Evolutionary conservation across 1,139 yeast genomes (phyloP).

Genomic region (Pneumocystis sp.): DNA sequence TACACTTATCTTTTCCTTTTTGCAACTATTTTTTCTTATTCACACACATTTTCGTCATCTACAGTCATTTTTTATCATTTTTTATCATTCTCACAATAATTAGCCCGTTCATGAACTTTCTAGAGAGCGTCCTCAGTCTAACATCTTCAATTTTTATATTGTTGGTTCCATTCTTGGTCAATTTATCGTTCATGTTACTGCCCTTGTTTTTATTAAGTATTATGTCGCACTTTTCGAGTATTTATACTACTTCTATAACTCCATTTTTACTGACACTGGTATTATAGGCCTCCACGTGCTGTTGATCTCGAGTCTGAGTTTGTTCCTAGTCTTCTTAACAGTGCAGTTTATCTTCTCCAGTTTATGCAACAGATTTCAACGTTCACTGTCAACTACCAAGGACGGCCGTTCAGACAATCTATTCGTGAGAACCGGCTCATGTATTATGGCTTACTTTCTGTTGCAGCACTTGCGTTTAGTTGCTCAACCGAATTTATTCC

Average conservation of each 20-base stretch:
- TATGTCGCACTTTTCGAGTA: constrained; percentile 46
- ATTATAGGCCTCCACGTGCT: constrained; percentile 4
- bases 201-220: constrained; percentile 66
- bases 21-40: too few species aligned
- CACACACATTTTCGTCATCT: too few species aligned
- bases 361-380: constrained; percentile 95
- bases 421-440: constrained; percentile 84
- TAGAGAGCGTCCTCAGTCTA: constrained; percentile 93
- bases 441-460: constrained; percentile 91
- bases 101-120: constrained; percentile 74
- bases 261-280: background rate
- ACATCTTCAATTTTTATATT: constrained; percentile 83
- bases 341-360: constrained; percentile 89
- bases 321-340: constrained; percentile 76
- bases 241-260: constrained; percentile 37
- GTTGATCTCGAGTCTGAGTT: constrained; percentile 81
- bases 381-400: constrained; percentile 94
- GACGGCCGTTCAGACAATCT: constrained; percentile 89
- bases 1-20: too few species aligned
- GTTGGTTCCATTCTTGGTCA: constrained; percentile 97
- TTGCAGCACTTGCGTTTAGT: constrained; percentile 70
- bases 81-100: background rate
- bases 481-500: constrained; percentile 90
- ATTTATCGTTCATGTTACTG: constrained; percentile 77
- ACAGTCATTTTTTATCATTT: too few species aligned